phyloP scores from a whole-genome alignment of 2,329 filamentous ascomycete genomes.

The Talaromyces verruculosus region DNA sequence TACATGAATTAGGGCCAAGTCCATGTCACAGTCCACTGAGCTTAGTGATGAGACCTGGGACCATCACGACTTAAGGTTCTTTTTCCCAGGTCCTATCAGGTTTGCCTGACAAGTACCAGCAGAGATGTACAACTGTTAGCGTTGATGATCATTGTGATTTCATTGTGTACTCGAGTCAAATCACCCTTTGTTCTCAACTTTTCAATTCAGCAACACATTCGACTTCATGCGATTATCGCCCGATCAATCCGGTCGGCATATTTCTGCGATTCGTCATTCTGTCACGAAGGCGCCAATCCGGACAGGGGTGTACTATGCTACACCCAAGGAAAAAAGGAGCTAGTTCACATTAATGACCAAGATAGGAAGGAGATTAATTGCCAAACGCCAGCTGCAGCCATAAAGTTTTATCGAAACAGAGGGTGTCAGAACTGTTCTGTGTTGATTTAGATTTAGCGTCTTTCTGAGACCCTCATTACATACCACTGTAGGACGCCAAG shows the following conservation, averaged over 20 bases:
- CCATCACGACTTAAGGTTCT: background rate
- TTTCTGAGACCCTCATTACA: background rate
- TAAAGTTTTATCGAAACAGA: background rate
- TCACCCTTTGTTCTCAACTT: background rate
- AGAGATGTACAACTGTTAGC: background rate
- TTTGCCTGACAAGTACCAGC: background rate
- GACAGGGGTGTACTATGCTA: background rate
- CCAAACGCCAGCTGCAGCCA: background rate
- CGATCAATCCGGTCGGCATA: background rate
- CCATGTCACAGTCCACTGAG: background rate
- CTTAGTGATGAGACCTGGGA: background rate
- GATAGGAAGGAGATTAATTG: conserved; percentile 3
- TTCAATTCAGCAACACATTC: background rate
- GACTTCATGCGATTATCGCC: background rate
- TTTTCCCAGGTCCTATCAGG: background rate
- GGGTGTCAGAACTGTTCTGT: background rate
- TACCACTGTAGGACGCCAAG: background rate
- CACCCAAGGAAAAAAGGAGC: background rate
- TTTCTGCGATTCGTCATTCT: background rate
- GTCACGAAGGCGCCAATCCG: background rate
- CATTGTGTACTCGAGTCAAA: background rate
- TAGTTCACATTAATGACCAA: background rate
- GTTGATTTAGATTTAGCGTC: background rate
- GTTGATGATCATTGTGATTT: conserved; percentile 1
- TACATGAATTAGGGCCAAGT: background rate